These are phyloP conservation scores for Singerocomus rubriflavus DNA, from an alignment of 1,284 basidiomycete species.

Conservation along the genomic window DNA sequence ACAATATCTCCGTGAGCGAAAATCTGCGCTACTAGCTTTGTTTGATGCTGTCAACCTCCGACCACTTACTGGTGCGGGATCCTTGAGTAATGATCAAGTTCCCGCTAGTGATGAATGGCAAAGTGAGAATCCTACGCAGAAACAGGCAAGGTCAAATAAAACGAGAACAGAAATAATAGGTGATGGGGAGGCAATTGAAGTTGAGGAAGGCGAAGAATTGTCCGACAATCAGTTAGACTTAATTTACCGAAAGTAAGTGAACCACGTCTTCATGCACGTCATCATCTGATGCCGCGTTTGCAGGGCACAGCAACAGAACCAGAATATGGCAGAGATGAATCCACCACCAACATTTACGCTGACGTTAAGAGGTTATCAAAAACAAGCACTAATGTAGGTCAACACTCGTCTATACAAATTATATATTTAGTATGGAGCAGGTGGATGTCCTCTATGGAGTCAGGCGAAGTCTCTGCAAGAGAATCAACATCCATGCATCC, in stretches of 20 bases:
- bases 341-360: constrained; percentile 80
- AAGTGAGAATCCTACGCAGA: constrained; percentile 35
- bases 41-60: constrained; percentile 65
- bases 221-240: constrained; percentile 74
- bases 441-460: constrained; percentile 93
- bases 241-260: constrained; percentile 73
- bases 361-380: constrained; percentile 86
- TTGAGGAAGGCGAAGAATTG: constrained; percentile 76
- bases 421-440: constrained; percentile 36
- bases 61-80: constrained; percentile 45
- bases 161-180: constrained; percentile 55
- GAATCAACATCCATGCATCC: constrained; percentile 84
- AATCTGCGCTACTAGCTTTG: constrained; percentile 59
- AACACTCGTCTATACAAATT: background rate
- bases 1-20: constrained; percentile 71
- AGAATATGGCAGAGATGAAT: constrained; percentile 76
- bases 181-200: constrained; percentile 66
- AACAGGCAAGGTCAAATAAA: constrained; percentile 30
- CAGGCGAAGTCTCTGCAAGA: constrained; percentile 64
- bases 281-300: constrained; percentile 10
- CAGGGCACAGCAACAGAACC: constrained; percentile 85
- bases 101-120: constrained; percentile 20
- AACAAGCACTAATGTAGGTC: constrained; percentile 78
- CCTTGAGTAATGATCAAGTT: constrained; percentile 14
- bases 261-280: background rate